Evolutionary conservation across 768 basidiomycete species (phyloP), one percentile per base, ranked within the genome.

Genomic region (Leucogyrophana mollusca): DNA sequence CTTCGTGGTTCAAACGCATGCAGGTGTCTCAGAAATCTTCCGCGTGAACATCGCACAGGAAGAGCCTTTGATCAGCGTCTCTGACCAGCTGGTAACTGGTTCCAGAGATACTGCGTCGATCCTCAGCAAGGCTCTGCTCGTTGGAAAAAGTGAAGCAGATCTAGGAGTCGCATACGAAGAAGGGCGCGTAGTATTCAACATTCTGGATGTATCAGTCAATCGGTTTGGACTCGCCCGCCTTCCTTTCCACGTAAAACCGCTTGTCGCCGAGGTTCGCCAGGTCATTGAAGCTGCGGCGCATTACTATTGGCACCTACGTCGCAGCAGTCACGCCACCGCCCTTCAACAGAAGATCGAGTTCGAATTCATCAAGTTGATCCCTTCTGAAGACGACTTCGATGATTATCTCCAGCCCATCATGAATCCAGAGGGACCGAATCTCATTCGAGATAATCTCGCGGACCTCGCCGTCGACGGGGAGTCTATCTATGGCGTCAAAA

Each of bases 401-500:
- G 34, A 46, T 2, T 41, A 34, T 3, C 47, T 45, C 3, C 1
- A 25, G 1, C 25, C 27, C 9, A 14, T 50, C 34, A 30, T 36
- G 14, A 1, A 11, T 16, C 41, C 51, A 1, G 33, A 13, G 9
- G 40, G 38, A 23, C 48, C 45, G 9, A 45, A 47, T 10, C 33
- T 50, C 11, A 43, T 40, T 46, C 32, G 10, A 23, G 51, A 25
- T 24, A n/a, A 50, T 21, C 25, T 55, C 25, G 51, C 60, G n/a
- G 49, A 60, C 32, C 51, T 60, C 34, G 41, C 42, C 13, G 46
- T 60, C 8, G 56, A 68, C 16, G 57, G 61, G 18, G 6, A 47
- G 0, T 60, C 47, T 4, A 32, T 50, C 2, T 61, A 72, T 11
- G 72, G 72, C 11, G 57, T 74, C 44, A 61, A 59, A 6, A 56